These are phyloP conservation scores for Salvia rosmarinus DNA, from an alignment of 257 asterid genomes.

Conservation along the genomic window DNA sequence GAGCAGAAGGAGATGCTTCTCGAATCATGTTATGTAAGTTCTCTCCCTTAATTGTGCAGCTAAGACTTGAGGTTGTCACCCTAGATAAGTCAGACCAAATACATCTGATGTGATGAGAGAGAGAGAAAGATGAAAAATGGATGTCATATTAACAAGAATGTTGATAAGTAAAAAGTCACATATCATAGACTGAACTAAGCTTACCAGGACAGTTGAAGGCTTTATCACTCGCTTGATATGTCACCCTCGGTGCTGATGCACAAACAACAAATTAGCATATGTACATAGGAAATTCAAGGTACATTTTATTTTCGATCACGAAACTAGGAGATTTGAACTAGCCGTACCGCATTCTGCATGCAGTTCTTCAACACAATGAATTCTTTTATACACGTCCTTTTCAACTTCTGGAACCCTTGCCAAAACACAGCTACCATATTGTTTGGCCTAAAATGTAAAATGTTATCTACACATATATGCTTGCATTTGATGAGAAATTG, in stretches of 20 bases:
- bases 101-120: neutral
- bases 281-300: conserved; percentile 8
- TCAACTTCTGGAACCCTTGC: conserved; percentile 83
- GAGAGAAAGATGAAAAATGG: neutral
- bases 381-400: conserved; percentile 79
- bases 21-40: conserved; percentile 54
- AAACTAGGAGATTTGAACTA: conserved; percentile 11
- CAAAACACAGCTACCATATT: conserved; percentile 82
- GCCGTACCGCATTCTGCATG: conserved; percentile 79
- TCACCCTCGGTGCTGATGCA: conserved; percentile 65
- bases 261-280: conserved; percentile 23
- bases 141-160: conserved; percentile 17
- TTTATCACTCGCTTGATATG: conserved; percentile 30
- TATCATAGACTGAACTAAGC: conserved; percentile 22
- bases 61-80: conserved; percentile 19
- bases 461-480: conserved; percentile 8
- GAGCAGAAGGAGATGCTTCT: conserved; percentile 66
- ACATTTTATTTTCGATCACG: conserved; percentile 24
- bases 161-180: neutral
- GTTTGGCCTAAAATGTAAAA: conserved; percentile 64
- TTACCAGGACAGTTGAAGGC: conserved; percentile 35
- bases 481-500: neutral
- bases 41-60: conserved; percentile 33
- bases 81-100: conserved; percentile 24
- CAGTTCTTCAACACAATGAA: conserved; percentile 71